Evolutionary conservation across 2,329 filamentous ascomycete genomes (phyloP).

Genomic region (Talaromyces atroroseus): DNA sequence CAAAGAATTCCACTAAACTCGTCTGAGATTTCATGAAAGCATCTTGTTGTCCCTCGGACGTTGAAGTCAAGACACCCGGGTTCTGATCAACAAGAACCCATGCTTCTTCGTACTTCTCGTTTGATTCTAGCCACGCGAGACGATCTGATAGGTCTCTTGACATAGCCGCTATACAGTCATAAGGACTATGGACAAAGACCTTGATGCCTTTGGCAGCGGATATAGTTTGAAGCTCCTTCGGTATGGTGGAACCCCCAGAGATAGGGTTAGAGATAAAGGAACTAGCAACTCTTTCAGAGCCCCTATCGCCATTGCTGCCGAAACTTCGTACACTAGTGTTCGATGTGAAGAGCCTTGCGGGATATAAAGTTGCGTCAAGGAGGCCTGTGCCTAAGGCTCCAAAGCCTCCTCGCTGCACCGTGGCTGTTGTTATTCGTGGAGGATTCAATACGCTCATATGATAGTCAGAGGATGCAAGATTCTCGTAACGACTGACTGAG

Average conservation of each 20-base stretch:
- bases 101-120: constrained; percentile 72
- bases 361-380: constrained; percentile 87
- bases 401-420: constrained; percentile 65
- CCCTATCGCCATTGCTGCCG: constrained; percentile 51
- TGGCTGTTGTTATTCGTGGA: constrained; percentile 59
- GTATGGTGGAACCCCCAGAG: constrained; percentile 31
- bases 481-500: constrained; percentile 79
- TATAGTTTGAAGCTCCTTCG: constrained; percentile 44
- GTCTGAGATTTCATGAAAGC: constrained; percentile 31
- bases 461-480: constrained; percentile 82
- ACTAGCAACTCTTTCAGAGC: constrained; percentile 45
- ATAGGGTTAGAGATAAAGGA: constrained; percentile 53
- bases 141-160: constrained; percentile 83
- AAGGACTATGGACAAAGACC: constrained; percentile 93
- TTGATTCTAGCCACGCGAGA: constrained; percentile 76
- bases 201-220: constrained; percentile 58
- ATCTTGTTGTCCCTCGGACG: constrained; percentile 28
- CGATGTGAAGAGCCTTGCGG: constrained; percentile 80
- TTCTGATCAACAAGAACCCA: constrained; percentile 88
- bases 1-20: constrained; percentile 62
- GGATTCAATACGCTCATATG: constrained; percentile 81
- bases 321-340: constrained; percentile 67
- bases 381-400: constrained; percentile 70
- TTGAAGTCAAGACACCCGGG: constrained; percentile 58
- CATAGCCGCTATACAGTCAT: constrained; percentile 89